Base-by-base conservation (phyloP, 495 filamentous ascomycete genomes). In the Hyaloscypha bicolor region DNA sequence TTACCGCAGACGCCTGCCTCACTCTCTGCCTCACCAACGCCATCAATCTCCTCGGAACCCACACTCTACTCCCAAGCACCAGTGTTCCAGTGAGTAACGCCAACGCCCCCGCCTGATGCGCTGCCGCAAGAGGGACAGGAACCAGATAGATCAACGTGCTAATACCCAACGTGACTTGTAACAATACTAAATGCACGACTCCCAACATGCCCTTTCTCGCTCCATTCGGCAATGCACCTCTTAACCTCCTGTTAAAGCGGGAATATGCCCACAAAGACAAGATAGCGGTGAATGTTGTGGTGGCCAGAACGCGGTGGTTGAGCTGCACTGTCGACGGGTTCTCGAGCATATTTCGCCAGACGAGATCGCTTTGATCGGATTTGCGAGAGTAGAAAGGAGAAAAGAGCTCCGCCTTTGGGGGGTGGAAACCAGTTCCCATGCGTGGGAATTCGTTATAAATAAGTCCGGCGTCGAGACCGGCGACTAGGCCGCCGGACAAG, bases 391-490 rank as follows among this genome's bases (percentile, higher is more conserved):
- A 99, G 79, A 93, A 94, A 79, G 71, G 91, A 87, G 62, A 60
- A 72, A 92, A 92, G 9, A 99, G 87, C 76, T 99, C 95, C 1
- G 84, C 80, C 65, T 81, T 86, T 1, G 95, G 96, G 11, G 95
- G 95, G 3, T 90, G 81, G 35, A 93, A 82, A 2, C 92, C 92
- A 1, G 83, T 78, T 33, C 96, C 95, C 95, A 99, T 99, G 74
- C 85, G 92, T 1, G 96, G 96, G 75, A 98, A 97, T 72, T 98
- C 93, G 75, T 98, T 98, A 81, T 99, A 99, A 74, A 99, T 97
- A 19, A 99, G 80, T 14, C 95, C 95, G 16, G 95, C 95, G 73
- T 99, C 95, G 29, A 99, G 87, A 33, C 95, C 95, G 2, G 95
- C 95, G 32, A 99, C 95, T 8, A 99, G 83, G 14, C 88, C 95